Evolutionary conservation across 2,329 filamentous ascomycete genomes (phyloP).

Genomic region (Endoconidiophora polonica): DNA sequence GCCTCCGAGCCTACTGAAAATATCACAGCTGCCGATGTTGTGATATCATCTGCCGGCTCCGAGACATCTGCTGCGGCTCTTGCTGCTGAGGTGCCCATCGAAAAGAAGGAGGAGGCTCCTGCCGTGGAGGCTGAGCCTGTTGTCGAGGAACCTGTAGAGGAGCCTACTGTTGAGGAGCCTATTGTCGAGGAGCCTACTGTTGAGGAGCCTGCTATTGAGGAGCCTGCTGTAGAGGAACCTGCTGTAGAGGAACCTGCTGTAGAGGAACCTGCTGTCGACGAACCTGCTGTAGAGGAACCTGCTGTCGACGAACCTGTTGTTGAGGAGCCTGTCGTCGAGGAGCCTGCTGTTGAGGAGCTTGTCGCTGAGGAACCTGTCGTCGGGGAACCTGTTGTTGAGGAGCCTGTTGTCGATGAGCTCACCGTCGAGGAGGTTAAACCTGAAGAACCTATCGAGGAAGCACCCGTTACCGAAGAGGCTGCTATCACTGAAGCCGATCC

Average conservation of each 20-base stretch:
- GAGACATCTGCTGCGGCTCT: conserved; percentile 2
- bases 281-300: conserved; percentile 5
- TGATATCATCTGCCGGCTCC: conserved; percentile 2
- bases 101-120: conserved; percentile 4
- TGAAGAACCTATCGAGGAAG: not conserved
- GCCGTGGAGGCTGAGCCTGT: not conserved
- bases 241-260: not conserved
- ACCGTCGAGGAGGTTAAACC: conserved; percentile 43
- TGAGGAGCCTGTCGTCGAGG: conserved; percentile 14
- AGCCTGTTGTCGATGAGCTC: conserved; percentile 44
- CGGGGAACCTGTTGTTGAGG: conserved; percentile 6
- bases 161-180: not conserved
- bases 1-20: not conserved
- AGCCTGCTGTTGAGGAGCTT: conserved; percentile 14
- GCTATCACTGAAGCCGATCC: conserved; percentile 36
- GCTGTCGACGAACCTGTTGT: conserved; percentile 10
- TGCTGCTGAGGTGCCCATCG: conserved; percentile 8
- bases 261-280: conserved; percentile 1
- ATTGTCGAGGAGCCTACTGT: no score
- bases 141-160: conserved; percentile 1
- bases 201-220: not conserved
- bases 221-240: conserved; percentile 4
- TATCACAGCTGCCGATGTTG: conserved; percentile 3
- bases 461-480: conserved; percentile 44
- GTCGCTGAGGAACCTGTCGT: conserved; percentile 13